These are phyloP conservation scores for Penicillium alfredii DNA, from an alignment of 495 filamentous ascomycete genomes.

Conservation along the genomic window DNA sequence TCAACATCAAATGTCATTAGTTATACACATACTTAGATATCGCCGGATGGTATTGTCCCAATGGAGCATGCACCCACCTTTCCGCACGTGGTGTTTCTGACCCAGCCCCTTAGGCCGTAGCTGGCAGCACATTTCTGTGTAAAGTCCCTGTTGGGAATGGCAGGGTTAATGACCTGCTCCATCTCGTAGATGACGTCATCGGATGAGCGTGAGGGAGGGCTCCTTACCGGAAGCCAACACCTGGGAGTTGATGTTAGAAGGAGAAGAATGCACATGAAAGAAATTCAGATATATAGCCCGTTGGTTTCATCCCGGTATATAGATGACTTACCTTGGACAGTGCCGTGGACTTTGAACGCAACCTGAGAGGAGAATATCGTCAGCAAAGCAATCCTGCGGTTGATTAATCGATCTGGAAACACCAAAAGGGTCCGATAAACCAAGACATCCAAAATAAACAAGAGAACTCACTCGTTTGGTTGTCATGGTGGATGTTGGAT, in stretches of 20 bases:
- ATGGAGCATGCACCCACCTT: constrained; percentile 41
- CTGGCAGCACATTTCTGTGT: constrained; percentile 60
- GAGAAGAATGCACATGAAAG: too few species aligned
- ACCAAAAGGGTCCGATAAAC: too few species aligned
- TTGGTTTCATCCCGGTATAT: background rate
- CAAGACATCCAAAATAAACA: background rate
- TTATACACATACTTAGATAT: too few species aligned
- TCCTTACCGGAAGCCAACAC: constrained; percentile 65
- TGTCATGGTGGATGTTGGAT: constrained; percentile 8
- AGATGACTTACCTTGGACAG: constrained; percentile 42
- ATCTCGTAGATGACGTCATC: constrained; percentile 17
- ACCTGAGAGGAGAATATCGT: constrained; percentile 27
- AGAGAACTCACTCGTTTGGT: constrained; percentile 11
- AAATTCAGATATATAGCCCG: too few species aligned
- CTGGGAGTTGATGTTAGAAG: constrained; percentile 29
- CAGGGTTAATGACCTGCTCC: constrained; percentile 1
- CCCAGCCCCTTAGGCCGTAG: constrained; percentile 68
- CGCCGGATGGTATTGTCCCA: constrained; percentile 10
- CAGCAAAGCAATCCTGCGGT: background rate
- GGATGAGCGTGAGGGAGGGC: background rate
- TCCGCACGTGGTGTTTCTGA: constrained; percentile 67
- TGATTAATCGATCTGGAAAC: background rate
- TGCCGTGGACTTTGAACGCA: constrained; percentile 47
- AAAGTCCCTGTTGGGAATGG: constrained; percentile 50
- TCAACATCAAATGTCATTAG: too few species aligned